Conservation (phyloP, 2,329 filamentous ascomycete species). For the Penicillium capsulatum region DNA sequence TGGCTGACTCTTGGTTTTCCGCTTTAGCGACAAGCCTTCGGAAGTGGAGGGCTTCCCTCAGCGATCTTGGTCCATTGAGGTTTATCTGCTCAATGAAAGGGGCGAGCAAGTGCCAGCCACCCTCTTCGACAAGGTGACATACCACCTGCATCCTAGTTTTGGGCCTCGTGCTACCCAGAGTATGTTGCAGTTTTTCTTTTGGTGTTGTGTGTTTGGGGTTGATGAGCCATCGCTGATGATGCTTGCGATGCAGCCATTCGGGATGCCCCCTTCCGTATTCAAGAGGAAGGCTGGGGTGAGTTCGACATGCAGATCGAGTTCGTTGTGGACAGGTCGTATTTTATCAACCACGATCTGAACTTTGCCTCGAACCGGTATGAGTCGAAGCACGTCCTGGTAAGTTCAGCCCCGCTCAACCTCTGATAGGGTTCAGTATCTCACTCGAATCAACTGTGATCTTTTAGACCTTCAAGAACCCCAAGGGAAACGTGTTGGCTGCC, state of each 20-base stretch:
- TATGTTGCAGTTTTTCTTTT: slow-evolving; percentile 48
- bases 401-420: slow-evolving; percentile 25
- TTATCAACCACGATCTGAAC: slow-evolving; percentile 84
- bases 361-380: slow-evolving; percentile 81
- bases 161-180: slow-evolving; percentile 74
- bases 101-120: slow-evolving; percentile 78
- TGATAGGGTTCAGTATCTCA: neutral
- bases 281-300: slow-evolving; percentile 96
- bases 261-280: slow-evolving; percentile 80
- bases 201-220: neutral
- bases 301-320: slow-evolving; percentile 91
- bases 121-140: slow-evolving; percentile 87
- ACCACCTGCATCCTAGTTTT: slow-evolving; percentile 92
- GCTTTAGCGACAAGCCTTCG: slow-evolving; percentile 67
- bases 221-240: slow-evolving; percentile 5
- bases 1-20: slow-evolving; percentile 1
- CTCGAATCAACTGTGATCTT: neutral
- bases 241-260: slow-evolving; percentile 59
- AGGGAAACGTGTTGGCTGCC: slow-evolving; percentile 71
- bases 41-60: slow-evolving; percentile 86
- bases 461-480: slow-evolving; percentile 85
- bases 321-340: slow-evolving; percentile 80
- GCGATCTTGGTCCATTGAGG: slow-evolving; percentile 83
- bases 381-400: slow-evolving; percentile 67
- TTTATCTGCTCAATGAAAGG: slow-evolving; percentile 78